Base-by-base conservation (phyloP, 257 asterid species). In the Nicotiana paniculata region DNA sequence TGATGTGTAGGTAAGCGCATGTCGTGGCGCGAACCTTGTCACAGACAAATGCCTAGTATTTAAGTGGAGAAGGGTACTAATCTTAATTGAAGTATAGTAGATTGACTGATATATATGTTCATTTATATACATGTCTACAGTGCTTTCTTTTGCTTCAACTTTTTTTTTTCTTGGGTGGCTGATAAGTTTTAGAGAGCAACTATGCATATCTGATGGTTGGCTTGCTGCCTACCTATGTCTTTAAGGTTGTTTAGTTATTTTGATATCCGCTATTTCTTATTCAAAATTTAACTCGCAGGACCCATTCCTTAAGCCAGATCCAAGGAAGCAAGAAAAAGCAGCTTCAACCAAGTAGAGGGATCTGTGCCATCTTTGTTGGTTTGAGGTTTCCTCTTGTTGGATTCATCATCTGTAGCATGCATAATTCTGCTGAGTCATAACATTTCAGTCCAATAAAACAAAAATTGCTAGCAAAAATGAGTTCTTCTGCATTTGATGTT, bases 281-380 rank as follows among this genome's bases (percentile, higher is more conserved):
- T 78, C 61, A 54, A 62, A 24, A 18, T 67, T 15, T 53, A 32
- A 30, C 16, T 7, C 77, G 81, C 89, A 91, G 94, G 92, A 87
- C 80, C 86, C 92, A 90, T 77, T 88, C 81, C 88, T 81, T 24
- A 89, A 88, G 86, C 69, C 86, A 37, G 87, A 86, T 35, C 84
- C 85, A 24, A 89, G 61, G 88, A 89, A 88, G 89, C 85, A 81
- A 80, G 93, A 90, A 18, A 67, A 85, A 7, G 82, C 88, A 51
- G 72, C 85, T 80, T 79, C 88, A 33, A 65, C 88, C 82, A 88
- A 90, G 87, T 89, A 88, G 87, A 70, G 63, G 64, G 28, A 80
- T 72, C 37, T 43, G 32, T 62, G 64, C 75, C 83, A 54, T 54
- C 66, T 37, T 68, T 67, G 61, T 13, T 33, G 43, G 9, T 28